A percentile compares a stretch with the other conserved stretches of the same genome.
phyloP scores from a whole-genome alignment of 2,329 filamentous ascomycete species.

The Chlorencoelia australis region DNA sequence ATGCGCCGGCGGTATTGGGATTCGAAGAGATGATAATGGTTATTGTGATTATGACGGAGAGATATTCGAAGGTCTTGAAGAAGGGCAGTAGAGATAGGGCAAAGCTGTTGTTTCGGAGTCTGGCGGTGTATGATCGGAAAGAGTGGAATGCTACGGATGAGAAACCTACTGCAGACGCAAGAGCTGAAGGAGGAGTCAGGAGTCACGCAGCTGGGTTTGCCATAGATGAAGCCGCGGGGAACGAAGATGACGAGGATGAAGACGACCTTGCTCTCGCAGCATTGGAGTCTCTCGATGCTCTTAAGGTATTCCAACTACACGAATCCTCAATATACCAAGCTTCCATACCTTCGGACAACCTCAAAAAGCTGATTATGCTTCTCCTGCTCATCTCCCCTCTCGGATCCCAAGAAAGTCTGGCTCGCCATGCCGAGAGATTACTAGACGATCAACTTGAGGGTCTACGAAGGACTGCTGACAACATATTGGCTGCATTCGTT shows the following conservation, averaged over 20 bases:
- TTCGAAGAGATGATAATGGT: constrained; percentile 63
- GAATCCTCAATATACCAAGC: constrained; percentile 47
- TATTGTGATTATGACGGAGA: constrained; percentile 60
- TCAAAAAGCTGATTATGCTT: constrained; percentile 60
- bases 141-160: constrained; percentile 20
- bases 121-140: constrained; percentile 61
- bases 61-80: constrained; percentile 54
- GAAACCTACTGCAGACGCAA: constrained; percentile 3
- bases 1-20: constrained; percentile 60
- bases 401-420: constrained; percentile 52
- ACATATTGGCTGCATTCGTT: constrained; percentile 55
- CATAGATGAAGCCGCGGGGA: constrained; percentile 34
- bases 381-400: constrained; percentile 58
- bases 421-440: constrained; percentile 48
- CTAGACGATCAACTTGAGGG: constrained; percentile 44
- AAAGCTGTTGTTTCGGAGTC: constrained; percentile 58
- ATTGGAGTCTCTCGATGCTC: constrained; percentile 55
- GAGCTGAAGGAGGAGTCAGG: constrained; percentile 12
- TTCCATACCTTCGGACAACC: constrained; percentile 64
- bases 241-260: constrained; percentile 39
- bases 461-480: constrained; percentile 52
- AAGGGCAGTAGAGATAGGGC: constrained; percentile 46
- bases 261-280: constrained; percentile 60
- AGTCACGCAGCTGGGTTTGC: constrained; percentile 28
- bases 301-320: constrained; percentile 47